Evolutionary conservation across 129 eudicot genomes (phyloP).

Genomic region (Scalesia atractyloides): DNA sequence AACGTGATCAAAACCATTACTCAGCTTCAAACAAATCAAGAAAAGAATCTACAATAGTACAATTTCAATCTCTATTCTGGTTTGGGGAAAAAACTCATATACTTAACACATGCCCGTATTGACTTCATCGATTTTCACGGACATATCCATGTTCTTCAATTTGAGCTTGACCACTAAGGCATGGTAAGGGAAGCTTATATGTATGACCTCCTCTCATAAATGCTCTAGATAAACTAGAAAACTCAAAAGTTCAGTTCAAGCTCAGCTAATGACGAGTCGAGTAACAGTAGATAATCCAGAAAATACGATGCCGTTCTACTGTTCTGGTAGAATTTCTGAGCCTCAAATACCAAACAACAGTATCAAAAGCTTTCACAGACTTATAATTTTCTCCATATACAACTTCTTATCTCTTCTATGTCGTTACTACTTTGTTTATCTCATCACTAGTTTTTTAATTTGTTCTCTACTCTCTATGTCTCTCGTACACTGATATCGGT

Average conservation of each 20-base stretch:
- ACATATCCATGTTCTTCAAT: background rate
- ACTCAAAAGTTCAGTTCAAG: conserved; percentile 1
- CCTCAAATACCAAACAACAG: background rate
- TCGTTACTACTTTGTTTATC: conserved; percentile 14
- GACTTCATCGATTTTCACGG: background rate
- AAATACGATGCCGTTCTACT: conserved; percentile 9
- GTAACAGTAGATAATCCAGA: conserved; percentile 7
- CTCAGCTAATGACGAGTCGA: too few relatives aligned
- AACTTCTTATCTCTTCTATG: background rate
- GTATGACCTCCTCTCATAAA: background rate
- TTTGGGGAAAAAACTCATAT: conserved; percentile 5
- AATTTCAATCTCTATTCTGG: background rate
- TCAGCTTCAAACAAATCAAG: background rate
- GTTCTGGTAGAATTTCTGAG: background rate
- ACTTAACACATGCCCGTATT: background rate
- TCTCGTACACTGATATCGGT: background rate
- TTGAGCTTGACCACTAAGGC: background rate
- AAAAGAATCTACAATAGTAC: background rate
- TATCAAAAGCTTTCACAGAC: background rate
- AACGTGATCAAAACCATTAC: conserved; percentile 8
- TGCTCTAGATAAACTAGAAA: background rate
- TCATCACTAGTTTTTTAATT: background rate
- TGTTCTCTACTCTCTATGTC: background rate
- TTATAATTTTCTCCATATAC: background rate
- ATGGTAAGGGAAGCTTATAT: conserved; percentile 13